Conservation (phyloP, 495 filamentous ascomycete species). For the Xylaria acuta region DNA sequence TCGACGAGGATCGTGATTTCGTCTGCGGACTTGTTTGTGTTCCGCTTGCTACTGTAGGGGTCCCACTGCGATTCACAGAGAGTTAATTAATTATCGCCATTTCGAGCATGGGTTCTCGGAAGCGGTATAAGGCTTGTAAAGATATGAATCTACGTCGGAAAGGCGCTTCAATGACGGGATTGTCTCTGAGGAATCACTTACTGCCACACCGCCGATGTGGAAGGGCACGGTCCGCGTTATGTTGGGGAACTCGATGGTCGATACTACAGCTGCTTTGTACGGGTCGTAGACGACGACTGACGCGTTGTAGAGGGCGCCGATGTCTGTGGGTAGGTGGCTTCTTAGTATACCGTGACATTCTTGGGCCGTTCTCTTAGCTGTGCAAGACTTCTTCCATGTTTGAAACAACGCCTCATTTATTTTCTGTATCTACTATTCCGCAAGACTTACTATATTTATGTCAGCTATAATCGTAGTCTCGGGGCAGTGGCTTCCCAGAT, state of each 20-base stretch:
- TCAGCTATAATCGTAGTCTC: slow-evolving; percentile 17
- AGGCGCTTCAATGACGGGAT: not conserved
- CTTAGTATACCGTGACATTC: not conserved
- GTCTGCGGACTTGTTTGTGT: slow-evolving; percentile 15
- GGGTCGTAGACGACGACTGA: slow-evolving; percentile 43
- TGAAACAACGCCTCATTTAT: too few species aligned
- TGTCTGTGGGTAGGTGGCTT: not conserved
- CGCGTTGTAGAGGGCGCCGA: slow-evolving; percentile 33
- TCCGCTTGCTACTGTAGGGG: slow-evolving; percentile 28
- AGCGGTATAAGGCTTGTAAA: not conserved
- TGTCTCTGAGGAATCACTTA: not conserved
- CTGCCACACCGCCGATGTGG: slow-evolving; percentile 41
- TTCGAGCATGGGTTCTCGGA: not conserved
- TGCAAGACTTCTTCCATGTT: too few species aligned
- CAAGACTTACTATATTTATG: not conserved
- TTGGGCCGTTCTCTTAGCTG: too few species aligned
- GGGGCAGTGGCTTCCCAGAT: slow-evolving; percentile 4
- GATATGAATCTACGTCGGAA: not conserved
- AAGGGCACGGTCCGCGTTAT: slow-evolving; percentile 37
- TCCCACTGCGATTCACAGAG: slow-evolving; percentile 30
- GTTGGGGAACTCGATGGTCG: slow-evolving; percentile 37
- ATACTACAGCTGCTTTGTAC: slow-evolving; percentile 37
- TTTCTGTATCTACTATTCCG: too few species aligned
- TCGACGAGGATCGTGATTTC: slow-evolving; percentile 43
- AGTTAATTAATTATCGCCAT: not conserved